Conservation (phyloP, 257 asterid species). For the Dorcoceras hygrometricum region DNA sequence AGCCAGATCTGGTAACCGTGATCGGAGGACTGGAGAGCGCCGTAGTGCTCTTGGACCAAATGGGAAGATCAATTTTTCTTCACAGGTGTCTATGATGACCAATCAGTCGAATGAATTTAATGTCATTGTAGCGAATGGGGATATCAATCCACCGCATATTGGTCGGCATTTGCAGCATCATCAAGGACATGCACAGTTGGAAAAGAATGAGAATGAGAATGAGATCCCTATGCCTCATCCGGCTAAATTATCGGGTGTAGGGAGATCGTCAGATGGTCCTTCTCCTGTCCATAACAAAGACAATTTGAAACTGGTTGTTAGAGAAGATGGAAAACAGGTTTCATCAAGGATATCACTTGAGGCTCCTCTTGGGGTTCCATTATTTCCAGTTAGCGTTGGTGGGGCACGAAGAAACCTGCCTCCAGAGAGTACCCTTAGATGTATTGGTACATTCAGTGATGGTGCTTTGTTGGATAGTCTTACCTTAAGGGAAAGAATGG, state of each 20-base stretch:
- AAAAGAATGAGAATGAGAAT: constrained; percentile 29
- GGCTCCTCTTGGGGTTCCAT: constrained; percentile 84
- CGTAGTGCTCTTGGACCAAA: constrained; percentile 46
- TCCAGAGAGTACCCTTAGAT: constrained; percentile 44
- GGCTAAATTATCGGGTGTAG: constrained; percentile 31
- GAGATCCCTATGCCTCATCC: constrained; percentile 25
- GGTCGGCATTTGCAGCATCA: constrained; percentile 27
- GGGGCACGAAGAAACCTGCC: constrained; percentile 59
- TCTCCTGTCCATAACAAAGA: constrained; percentile 48
- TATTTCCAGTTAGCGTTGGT: constrained; percentile 61
- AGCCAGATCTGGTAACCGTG: constrained; percentile 42
- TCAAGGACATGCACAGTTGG: constrained; percentile 26
- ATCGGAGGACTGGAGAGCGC: constrained; percentile 41
- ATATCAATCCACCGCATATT: constrained; percentile 25
- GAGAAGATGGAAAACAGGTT: constrained; percentile 44
- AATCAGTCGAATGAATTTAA: constrained; percentile 31
- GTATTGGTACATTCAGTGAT: constrained; percentile 35
- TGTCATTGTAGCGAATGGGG: constrained; percentile 38
- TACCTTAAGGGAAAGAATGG: constrained; percentile 72
- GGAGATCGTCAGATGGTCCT: constrained; percentile 40
- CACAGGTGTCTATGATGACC: constrained; percentile 24
- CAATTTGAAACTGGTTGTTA: constrained; percentile 32
- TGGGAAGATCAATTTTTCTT: constrained; percentile 33
- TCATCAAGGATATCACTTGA: constrained; percentile 57
- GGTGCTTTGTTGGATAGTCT: constrained; percentile 64